Base-by-base conservation (phyloP, 1,139 yeast genomes). In the Tardiomyces depauwii region DNA sequence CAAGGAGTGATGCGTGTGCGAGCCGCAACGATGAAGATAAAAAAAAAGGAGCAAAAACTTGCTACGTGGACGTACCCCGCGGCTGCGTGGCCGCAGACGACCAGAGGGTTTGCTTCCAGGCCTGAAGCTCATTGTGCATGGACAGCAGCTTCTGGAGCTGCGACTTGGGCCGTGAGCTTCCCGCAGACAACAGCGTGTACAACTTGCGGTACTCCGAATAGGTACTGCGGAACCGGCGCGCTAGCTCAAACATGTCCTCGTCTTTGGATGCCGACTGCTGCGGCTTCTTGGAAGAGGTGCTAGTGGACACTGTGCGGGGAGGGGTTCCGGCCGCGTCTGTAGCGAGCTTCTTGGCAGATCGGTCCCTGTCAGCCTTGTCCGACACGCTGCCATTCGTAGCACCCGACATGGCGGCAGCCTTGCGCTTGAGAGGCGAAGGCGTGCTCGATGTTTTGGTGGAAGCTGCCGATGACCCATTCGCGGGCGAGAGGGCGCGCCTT, bases 71-170 rank as follows among this genome's bases (percentile, higher is more conserved):
- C 39, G 39, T 43, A 32, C 42, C 36, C n/a, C 36, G n/a, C 16
- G 36, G 36, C 36, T 30, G 36, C 5, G 36, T 43, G 39, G 48
- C 45, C 7, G 48, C 40, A 25, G 45, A 47, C 12, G 56, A 58
- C 72, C 72, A 68, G 19, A 67, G 55, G 39, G 55, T 55, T 48
- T 57, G 56, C 50, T 67, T 67, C 70, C 71, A 65, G 19, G 58
- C 49, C 43, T 62, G 64, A 40, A 67, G 55, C 44, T 65, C 65
- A 13, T 59, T 54, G 49, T 67, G 72, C 64, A 68, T 55, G n/a
- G 54, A 45, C 49, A 67, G 44, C 40, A 67, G 52, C 47, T 55
- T 52, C 46, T 62, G 63, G 46, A 63, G 58, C 40, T 64, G 62
- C 21, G 59, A 48, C 40, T 55, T 50, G n/a, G 62, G 59, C 40